Base-by-base conservation (phyloP, 768 basidiomycete genomes). In the Pleurotus ostreatus region DNA sequence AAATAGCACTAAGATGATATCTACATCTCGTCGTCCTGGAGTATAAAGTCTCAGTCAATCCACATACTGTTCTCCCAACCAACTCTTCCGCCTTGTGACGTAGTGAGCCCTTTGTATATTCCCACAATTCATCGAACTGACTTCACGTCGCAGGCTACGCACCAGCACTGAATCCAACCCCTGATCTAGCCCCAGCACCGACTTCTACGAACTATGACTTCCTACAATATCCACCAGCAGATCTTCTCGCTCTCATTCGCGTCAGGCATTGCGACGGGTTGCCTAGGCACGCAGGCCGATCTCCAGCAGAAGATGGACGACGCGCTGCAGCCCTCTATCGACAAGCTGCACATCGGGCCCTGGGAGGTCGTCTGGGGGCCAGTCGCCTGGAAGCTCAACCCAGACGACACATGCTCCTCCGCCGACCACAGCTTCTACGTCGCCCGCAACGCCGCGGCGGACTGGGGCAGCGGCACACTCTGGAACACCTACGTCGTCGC, bases 171-270 rank as follows among this genome's bases (percentile, higher is more conserved):
- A 60, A 69, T 48, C 65, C 69, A 4, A 62, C 59, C 8, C 46
- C 55, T 30, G 70, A 69, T 1, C 74, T 74, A 59, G 74, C 73
- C 12, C 74, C 74, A 57, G 74, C 73, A n/a, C 62, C 72, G 59
- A 70, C 72, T 73, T 74, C 39, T 23, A 67, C 64, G 22, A 3
- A 40, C n/a, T 9, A 49, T 49, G 49, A 34, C 49, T 8, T 49
- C 49, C 12, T 49, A 49, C 49, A 49, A 49, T 15, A 49, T 49
- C n/a, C 49, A 49, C 11, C 49, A 49, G 18, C 49, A 49, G 30
- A 22, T 49, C 30, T 49, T n/a, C 26, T 12, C n/a, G 1, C 34
- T 49, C 8, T 49, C 26, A 13, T 3, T n/a, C 16, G 12, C 25
- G 2, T 26, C 49, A 13, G 26, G n/a, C 13, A 25, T 49, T 16